These are phyloP conservation scores for Paspalum vaginatum DNA, from an alignment of 176 grass and related monocot genomes.

Conservation along the genomic window DNA sequence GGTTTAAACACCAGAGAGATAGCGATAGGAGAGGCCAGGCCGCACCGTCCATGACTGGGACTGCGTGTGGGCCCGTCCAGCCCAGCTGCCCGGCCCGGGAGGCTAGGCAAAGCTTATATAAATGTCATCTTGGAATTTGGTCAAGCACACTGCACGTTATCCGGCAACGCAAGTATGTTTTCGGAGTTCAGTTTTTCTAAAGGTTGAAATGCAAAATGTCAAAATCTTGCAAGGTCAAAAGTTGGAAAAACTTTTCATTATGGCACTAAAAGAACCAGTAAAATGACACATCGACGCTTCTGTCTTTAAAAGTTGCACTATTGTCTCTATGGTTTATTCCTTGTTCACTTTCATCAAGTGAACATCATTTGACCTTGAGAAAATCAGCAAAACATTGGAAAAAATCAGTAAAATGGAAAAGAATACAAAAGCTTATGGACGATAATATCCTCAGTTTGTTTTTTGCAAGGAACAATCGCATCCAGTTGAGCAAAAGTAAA, in stretches of 20 bases:
- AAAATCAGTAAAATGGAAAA: background rate
- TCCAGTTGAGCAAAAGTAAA: too few relatives aligned
- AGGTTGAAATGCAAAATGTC: background rate
- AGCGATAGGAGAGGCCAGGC: background rate
- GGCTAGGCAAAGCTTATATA: background rate
- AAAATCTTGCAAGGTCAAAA: conserved; percentile 11
- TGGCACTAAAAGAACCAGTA: background rate
- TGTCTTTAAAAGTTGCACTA: background rate
- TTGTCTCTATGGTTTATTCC: background rate
- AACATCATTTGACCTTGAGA: background rate
- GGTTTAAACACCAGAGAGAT: background rate
- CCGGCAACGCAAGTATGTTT: background rate
- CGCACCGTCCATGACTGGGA: conserved; percentile 14
- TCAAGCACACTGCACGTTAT: background rate
- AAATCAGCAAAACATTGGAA: background rate
- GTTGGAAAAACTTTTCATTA: background rate
- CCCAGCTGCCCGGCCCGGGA: background rate
- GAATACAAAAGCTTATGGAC: background rate
- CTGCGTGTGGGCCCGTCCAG: background rate
- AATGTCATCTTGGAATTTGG: background rate
- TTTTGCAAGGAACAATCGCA: too few relatives aligned
- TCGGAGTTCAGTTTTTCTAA: background rate
- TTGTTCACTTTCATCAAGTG: background rate
- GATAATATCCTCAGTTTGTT: too few relatives aligned
- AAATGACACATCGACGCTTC: background rate